Base-by-base conservation (phyloP, 371 early-diverging fungal genomes). In the Paraphysoderma sedebokerense region DNA sequence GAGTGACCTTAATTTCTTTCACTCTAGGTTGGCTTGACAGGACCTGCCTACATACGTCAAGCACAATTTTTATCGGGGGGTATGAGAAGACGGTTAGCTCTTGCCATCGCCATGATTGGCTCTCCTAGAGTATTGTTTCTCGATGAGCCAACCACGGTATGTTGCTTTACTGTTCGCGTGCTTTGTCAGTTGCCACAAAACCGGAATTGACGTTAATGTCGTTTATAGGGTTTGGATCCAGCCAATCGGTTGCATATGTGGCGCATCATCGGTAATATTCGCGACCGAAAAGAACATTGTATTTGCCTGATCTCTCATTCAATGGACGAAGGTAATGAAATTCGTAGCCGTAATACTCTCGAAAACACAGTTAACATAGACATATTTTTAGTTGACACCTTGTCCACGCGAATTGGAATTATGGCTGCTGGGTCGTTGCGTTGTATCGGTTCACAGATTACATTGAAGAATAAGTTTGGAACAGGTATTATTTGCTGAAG, bases 31-130 rank as follows among this genome's bases (percentile, higher is more conserved):
- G n/a, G n/a, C n/a, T n/a, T n/a, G n/a, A n/a, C n/a, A n/a, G n/a
- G n/a, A n/a, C n/a, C n/a, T n/a, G n/a, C n/a, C n/a, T n/a, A n/a
- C n/a, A n/a, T n/a, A n/a, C 56, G 50, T 49, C 49, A 26, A 2
- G 46, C 67, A 8, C 50, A 57, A 34, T 53, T 57, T 1, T 57
- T 74, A 34, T 69, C 70, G 47, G 77, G 80, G 45, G 75, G 77
- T 51, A 72, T 72, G 61, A 65, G 74, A 55, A 63, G 85, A 52
- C 70, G 75, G 36, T 53, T 79, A 7, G 67, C 71, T 30, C 62
- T 79, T 22, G 75, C 71, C 26, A 67, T 77, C 20, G 68, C 76
- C 6, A 48, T 75, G 22, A 59, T 81, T 5, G 75, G 72, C 11
- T 57, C 59, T 41, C 76, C 81, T 2, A 56, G 51, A 9, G 61